Conservation (phyloP, 2,329 filamentous ascomycete species). For the Mycosphaerelloides madeirae region DNA sequence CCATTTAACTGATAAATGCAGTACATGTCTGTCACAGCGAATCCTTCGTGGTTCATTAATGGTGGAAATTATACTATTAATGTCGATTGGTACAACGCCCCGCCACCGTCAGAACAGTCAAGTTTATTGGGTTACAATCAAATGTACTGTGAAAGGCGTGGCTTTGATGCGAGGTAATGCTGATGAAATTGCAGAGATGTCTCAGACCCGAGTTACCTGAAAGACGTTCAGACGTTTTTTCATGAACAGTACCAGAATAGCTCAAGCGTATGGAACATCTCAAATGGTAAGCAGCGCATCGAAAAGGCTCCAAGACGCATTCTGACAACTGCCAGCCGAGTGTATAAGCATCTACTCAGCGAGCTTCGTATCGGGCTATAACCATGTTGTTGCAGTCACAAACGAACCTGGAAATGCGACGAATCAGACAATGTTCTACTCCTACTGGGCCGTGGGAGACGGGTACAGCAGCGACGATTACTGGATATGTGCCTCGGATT, state of each 20-base stretch:
- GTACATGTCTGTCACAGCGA: conserved; percentile 17
- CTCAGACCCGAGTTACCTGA: no score
- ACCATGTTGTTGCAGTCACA: conserved; percentile 12
- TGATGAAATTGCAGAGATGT: neutral
- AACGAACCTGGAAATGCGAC: conserved; percentile 5
- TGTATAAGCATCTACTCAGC: no score
- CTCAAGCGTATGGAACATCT: conserved; percentile 7
- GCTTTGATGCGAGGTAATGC: conserved; percentile 3
- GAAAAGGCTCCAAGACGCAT: no score
- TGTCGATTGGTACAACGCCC: conserved; percentile 1
- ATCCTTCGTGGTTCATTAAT: conserved; percentile 6
- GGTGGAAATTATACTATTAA: conserved; percentile 6
- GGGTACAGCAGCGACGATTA: neutral
- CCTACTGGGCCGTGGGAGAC: neutral
- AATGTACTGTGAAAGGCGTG: neutral
- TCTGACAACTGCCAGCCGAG: no score
- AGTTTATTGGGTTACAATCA: neutral
- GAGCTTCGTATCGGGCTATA: conserved; percentile 8
- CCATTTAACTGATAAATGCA: neutral
- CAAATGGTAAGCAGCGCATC: no score
- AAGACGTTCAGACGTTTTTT: conserved; percentile 4
- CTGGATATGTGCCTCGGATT: conserved; percentile 2
- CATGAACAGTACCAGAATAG: conserved; percentile 3
- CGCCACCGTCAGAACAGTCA: no score
- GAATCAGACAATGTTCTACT: conserved; percentile 12